Evolutionary conservation across 331 rosid species (phyloP), one percentile per base, ranked within the genome.

Genomic region (Cydonia oblonga): DNA sequence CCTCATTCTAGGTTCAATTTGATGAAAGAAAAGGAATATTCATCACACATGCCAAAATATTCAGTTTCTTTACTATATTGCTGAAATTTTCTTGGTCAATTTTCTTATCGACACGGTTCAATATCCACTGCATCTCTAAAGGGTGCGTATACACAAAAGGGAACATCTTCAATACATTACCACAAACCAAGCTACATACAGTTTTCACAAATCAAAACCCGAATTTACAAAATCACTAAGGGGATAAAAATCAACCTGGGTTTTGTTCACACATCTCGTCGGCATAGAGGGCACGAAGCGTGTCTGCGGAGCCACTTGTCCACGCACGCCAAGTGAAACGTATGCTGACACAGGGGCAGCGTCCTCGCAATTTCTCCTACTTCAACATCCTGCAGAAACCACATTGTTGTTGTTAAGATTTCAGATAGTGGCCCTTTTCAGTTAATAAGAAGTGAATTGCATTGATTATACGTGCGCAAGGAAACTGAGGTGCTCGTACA

Each of bases 261-360:
- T 49, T 63, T 25, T 7, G 66, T 68, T 75, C 78, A 82, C 66
- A 87, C 86, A 38, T 73, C 66, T 75, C 82, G 91, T 77, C 97
- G 83, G 84, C 97, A 91, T 20, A 89, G 65, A 22, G 96, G 97
- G 75, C 97, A 91, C 0, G 93, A 86, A 74, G 82, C 87, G 70
- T 91, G 92, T 78, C 83, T 79, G 64, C 77, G 60, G 65, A 91
- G 96, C 96, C 97, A 91, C 75, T 78, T 84, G 81, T 91, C 96
- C 66, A 89, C 96, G 66, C 97, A 89, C 35, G 49, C 75, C 87
- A 89, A 81, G 80, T 89, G 97, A 80, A 91, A 91, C 22, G 86
- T 81, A 72, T 91, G 97, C 25, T 49, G 74, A 58, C 96, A 89
- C 23, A 51, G 71, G 7, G 96, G 96, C 71, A 89, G 81, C 77